Percentiles rank a stretch among this genome's conserved stretches.
phyloP scores from a whole-genome alignment of 495 filamentous ascomycete species.

The Aspergillus baeticus region DNA sequence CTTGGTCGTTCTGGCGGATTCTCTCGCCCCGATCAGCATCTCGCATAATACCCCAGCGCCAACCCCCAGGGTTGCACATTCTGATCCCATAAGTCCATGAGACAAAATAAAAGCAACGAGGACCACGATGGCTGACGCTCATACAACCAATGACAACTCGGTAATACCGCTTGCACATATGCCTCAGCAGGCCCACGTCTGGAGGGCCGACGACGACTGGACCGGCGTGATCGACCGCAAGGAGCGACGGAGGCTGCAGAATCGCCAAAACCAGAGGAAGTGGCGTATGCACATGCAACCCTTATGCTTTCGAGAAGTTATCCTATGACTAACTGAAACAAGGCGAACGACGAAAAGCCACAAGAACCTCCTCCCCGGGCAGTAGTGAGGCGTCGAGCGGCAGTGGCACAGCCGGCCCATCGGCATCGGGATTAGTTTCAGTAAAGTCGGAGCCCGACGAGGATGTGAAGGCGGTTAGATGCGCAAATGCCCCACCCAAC shows the following conservation, averaged over 20 bases:
- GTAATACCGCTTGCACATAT: slow-evolving; percentile 11
- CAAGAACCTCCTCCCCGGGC: background rate
- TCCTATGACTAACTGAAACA: background rate
- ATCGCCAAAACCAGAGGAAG: slow-evolving; percentile 18
- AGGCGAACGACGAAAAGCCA: slow-evolving; percentile 1
- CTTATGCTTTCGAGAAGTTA: background rate
- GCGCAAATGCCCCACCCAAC: background rate
- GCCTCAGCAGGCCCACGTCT: slow-evolving; percentile 16
- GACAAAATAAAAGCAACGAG: background rate
- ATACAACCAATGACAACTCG: background rate
- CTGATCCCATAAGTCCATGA: background rate
- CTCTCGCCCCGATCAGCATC: background rate
- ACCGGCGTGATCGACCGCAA: slow-evolving; percentile 17
- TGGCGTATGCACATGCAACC: slow-evolving; percentile 14
- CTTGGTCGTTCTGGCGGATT: background rate
- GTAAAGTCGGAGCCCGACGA: background rate
- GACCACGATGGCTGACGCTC: background rate
- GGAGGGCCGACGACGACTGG: slow-evolving; percentile 17
- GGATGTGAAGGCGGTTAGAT: background rate
- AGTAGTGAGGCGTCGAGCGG: too few species aligned
- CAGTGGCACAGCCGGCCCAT: too few species aligned
- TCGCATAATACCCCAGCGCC: background rate
- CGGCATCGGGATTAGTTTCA: too few species aligned
- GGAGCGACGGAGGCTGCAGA: slow-evolving; percentile 16
- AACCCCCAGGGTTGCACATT: background rate